Evolutionary conservation across 1,284 basidiomycete genomes (phyloP).

Genomic region (Cryptococcus deneoformans): DNA sequence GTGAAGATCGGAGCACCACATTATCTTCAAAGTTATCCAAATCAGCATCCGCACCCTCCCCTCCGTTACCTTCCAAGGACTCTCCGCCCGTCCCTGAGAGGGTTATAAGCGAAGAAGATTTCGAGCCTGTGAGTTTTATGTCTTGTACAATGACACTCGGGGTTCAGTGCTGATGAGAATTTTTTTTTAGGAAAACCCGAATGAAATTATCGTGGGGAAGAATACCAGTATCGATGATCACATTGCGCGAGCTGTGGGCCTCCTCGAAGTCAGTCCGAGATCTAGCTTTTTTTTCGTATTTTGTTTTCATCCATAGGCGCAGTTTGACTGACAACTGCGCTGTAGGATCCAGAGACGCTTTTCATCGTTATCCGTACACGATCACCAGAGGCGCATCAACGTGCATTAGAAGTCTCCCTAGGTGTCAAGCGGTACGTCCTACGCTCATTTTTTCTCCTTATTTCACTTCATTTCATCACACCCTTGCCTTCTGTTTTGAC

Average conservation of each 20-base stretch:
- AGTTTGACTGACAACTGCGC: not conserved
- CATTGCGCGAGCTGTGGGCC: constrained; percentile 31
- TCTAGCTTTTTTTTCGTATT: not conserved
- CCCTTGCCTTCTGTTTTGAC: too few species aligned
- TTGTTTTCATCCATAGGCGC: not conserved
- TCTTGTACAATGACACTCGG: not conserved
- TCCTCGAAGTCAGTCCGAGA: constrained; percentile 27
- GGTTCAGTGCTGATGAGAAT: not conserved
- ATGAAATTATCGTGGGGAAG: constrained; percentile 44
- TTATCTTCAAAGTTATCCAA: not conserved
- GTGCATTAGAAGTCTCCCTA: constrained; percentile 41
- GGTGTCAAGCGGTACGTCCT: constrained; percentile 38
- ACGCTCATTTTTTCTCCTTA: not conserved
- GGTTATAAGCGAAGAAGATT: constrained; percentile 32
- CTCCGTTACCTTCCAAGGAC: constrained; percentile 2
- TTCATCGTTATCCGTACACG: constrained; percentile 43
- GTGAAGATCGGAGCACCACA: constrained; percentile 13
- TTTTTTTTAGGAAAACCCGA: constrained; percentile 33
- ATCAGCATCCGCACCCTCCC: constrained; percentile 1
- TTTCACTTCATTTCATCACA: not conserved
- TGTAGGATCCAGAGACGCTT: constrained; percentile 35
- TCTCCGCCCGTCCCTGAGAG: constrained; percentile 4
- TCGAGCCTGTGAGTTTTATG: constrained; percentile 24
- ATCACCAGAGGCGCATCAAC: constrained; percentile 30
- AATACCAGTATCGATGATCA: constrained; percentile 32